Percentiles rank a stretch among this genome's conserved stretches.
Evolutionary conservation across 2,329 filamentous ascomycete species (phyloP).

Genomic region (Diaporthe ampelina): DNA sequence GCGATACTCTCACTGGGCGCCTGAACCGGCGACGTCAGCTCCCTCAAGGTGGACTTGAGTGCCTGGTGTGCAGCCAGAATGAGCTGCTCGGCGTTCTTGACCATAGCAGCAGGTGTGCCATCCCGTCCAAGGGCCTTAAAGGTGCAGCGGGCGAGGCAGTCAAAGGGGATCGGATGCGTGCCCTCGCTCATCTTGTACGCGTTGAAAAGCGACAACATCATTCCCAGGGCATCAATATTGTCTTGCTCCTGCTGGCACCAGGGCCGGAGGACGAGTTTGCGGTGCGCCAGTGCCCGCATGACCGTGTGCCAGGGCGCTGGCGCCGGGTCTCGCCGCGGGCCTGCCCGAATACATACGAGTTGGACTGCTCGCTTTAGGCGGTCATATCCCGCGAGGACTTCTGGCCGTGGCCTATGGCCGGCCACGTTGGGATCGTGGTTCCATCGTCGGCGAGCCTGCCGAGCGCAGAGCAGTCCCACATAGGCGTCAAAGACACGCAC

Average conservation of each 20-base stretch:
- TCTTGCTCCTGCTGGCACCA: slow-evolving; percentile 45
- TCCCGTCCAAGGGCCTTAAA: slow-evolving; percentile 48
- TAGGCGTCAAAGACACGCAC: slow-evolving; percentile 62
- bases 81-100: slow-evolving; percentile 28
- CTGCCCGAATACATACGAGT: slow-evolving; percentile 49
- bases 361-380: slow-evolving; percentile 53
- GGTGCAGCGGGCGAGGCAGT: slow-evolving; percentile 52
- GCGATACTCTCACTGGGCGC: slow-evolving; percentile 42
- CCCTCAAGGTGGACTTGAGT: slow-evolving; percentile 42
- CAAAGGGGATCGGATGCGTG: slow-evolving; percentile 53
- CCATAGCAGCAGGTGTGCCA: not conserved
- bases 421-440: not conserved
- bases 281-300: slow-evolving; percentile 55
- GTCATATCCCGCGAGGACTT: slow-evolving; percentile 19
- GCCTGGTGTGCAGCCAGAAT: slow-evolving; percentile 40
- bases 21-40: slow-evolving; percentile 47
- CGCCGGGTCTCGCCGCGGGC: slow-evolving; percentile 33
- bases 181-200: slow-evolving; percentile 49
- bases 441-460: slow-evolving; percentile 37
- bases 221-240: slow-evolving; percentile 49
- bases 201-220: slow-evolving; percentile 51
- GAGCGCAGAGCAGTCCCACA: slow-evolving; percentile 61
- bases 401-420: slow-evolving; percentile 16
- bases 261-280: slow-evolving; percentile 50
- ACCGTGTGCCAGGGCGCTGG: slow-evolving; percentile 58